Base-by-base conservation (phyloP, 2,329 filamentous ascomycete genomes). In the Parafenestella ontariensis region DNA sequence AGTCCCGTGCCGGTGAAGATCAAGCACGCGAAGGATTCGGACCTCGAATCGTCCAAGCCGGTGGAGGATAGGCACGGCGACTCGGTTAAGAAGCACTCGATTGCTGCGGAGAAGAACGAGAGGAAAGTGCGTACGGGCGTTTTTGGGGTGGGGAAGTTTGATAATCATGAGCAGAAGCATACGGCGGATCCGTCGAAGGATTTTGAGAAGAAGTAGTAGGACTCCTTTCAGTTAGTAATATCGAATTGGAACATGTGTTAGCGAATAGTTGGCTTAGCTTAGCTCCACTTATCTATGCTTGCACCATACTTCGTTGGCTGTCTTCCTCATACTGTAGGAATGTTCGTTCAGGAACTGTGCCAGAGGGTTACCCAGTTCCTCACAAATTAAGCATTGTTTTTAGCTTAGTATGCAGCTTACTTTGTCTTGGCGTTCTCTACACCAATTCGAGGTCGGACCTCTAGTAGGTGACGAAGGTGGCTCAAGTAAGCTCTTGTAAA, bases 101-200 rank as follows among this genome's bases (percentile, higher is more conserved):
- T 66, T 31, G 65, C 65, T 9, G 64, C 67, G 36, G 58, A 61
- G 21, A 70, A 67, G 50, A 70, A 70, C 26, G 49, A 70, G 55
- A 47, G 54, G 6, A 66, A 64, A 41, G 33, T 68, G 4, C 52
- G 67, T 13, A 49, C 55, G 42, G 67, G 67, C 46, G 62, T 62
- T 42, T 70, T 70, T 48, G 64, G 60, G 20, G 56, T 56, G 31
- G 50, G 60, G 46, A 57, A 68, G 46, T 70, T 70, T 50, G 66
- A 68, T 34, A 70, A 70, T 54, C 65, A 70, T 55, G 40, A 59
- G 42, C 54, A 54, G 54, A 52, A 54, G 43, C 65, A 65, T 52
- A 50, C 56, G 26, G 56, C 61, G 10, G 50, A 65, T 23, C 66
- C 65, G 21, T 59, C 45, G n/a, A 53, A 51, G 26, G 66, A 69